These are phyloP conservation scores for Arachis monticola DNA, from an alignment of 331 rosid genomes.

Conservation along the genomic window DNA sequence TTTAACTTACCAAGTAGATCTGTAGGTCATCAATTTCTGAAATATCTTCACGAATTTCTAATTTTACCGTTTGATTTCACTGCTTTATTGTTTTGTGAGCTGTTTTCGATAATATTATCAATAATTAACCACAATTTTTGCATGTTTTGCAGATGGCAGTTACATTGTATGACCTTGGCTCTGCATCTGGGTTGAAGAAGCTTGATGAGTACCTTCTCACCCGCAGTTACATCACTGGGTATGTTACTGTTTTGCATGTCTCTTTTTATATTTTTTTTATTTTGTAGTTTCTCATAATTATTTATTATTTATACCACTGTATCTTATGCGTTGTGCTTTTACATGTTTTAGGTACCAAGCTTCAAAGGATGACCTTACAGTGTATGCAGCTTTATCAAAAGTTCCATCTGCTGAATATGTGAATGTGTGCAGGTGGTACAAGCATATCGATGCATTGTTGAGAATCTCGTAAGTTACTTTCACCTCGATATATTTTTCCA, in stretches of 20 bases:
- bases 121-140: not conserved
- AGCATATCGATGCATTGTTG: constrained; percentile 79
- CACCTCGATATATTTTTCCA: not conserved
- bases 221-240: constrained; percentile 92
- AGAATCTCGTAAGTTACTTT: constrained; percentile 76
- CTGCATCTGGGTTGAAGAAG: constrained; percentile 77
- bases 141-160: constrained; percentile 70
- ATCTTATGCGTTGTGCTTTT: not conserved
- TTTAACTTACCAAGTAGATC: too few relatives aligned
- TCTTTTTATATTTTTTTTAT: not conserved
- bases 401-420: constrained; percentile 66
- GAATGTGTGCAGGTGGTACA: constrained; percentile 83
- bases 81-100: not conserved
- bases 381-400: constrained; percentile 57
- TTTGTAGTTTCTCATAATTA: too few relatives aligned
- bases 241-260: not conserved
- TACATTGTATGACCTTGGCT: constrained; percentile 51
- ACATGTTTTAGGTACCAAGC: constrained; percentile 64
- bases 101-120: not conserved
- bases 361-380: constrained; percentile 86
- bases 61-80: not conserved
- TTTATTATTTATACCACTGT: not conserved
- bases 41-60: not conserved
- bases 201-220: constrained; percentile 80
- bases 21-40: not conserved